Evolutionary conservation across 495 filamentous ascomycete genomes (phyloP), one percentile per base, ranked within the genome.

Genomic region (Penicillium herquei): DNA sequence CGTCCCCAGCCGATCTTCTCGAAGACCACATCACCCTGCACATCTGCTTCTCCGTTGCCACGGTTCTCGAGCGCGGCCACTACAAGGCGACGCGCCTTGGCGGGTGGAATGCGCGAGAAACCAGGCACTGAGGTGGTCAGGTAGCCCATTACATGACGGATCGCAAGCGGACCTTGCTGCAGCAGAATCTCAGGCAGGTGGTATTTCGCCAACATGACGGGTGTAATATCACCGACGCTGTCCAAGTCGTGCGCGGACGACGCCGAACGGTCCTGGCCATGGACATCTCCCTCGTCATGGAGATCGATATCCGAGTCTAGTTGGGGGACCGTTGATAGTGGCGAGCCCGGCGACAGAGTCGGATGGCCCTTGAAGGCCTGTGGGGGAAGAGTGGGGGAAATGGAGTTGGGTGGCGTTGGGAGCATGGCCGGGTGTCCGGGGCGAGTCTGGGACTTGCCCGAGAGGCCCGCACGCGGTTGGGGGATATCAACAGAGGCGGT

Each of bases 1-100:
- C 91, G 85, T 46, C 94, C 94, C 94, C 94, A 98, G 55, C 94
- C 94, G 54, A 96, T 88, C 75, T 98, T 98, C 68, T 95, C 88
- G 63, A 97, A 98, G 60, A 88, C 80, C 51, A 98, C 89, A 51
- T 93, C 89, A 60, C 88, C 85, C 51, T 86, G 72, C 10, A 87
- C 78, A 49, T 87, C 90, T 39, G 83, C 82, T 60, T 84, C 83
- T 13, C 80, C 81, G 40, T 73, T 80, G 55, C 86, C 86, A 56
- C 87, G 84, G 61, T 85, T 82, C 73, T 96, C 91, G 34, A 96
- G 70, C 32, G 91, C 92, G 17, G 84, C 86, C 16, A 95, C 92
- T 3, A 96, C 90, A 35, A 96, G 75, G 66, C 94, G 84, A 62
- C 94, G 84, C 41, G 94, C 93, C 74, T 95, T 96, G 42, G 92